These are phyloP conservation scores for Geotrichum cucujoidarum DNA, from an alignment of 1,139 yeast species.

Conservation along the genomic window DNA sequence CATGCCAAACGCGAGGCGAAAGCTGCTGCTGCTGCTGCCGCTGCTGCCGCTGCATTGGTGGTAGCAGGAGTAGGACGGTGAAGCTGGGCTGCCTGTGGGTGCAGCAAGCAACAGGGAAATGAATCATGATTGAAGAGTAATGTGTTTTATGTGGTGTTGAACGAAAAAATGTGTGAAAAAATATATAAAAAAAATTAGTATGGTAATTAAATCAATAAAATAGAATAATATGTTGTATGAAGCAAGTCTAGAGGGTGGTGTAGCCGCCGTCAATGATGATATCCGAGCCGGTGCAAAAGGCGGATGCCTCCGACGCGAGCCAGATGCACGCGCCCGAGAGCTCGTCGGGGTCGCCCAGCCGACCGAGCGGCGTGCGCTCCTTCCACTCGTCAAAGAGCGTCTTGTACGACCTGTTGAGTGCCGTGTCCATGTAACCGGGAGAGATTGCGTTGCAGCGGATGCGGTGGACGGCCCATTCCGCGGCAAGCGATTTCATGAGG, in stretches of 20 bases:
- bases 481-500: constrained; percentile 50
- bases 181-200: too few relatives aligned
- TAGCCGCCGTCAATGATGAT: constrained; percentile 68
- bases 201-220: not conserved
- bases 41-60: not conserved
- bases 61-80: not conserved
- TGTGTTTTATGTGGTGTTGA: too few relatives aligned
- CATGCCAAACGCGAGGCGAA: too few relatives aligned
- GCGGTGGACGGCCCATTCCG: constrained; percentile 54
- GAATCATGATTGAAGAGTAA: too few relatives aligned
- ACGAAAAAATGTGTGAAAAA: not conserved
- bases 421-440: constrained; percentile 57
- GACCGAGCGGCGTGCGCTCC: constrained; percentile 60
- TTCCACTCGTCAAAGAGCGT: constrained; percentile 49
- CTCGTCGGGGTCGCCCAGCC: constrained; percentile 63
- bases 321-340: constrained; percentile 65
- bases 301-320: constrained; percentile 58
- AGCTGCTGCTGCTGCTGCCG: too few relatives aligned
- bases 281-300: constrained; percentile 64
- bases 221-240: not conserved
- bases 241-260: constrained; percentile 37
- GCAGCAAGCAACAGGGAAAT: not conserved
- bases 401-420: constrained; percentile 49
- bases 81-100: too few relatives aligned
- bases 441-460: constrained; percentile 53